phyloP scores from a whole-genome alignment of 345 rosid genomes.

The Salix caprea region DNA sequence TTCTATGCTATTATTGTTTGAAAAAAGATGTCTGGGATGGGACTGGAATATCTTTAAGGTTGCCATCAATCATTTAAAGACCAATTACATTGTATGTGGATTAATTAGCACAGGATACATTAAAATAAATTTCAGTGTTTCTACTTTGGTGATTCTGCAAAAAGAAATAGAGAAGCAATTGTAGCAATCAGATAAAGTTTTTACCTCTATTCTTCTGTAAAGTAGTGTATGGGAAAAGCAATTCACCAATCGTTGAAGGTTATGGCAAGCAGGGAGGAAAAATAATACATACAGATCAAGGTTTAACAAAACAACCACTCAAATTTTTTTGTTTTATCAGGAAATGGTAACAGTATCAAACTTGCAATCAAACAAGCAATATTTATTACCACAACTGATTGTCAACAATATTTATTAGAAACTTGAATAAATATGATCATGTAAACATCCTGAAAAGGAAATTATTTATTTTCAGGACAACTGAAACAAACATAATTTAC shows the following conservation, averaged over 20 bases:
- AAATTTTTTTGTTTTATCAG: background rate
- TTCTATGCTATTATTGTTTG: background rate
- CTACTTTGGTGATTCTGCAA: background rate
- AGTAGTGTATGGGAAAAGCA: background rate
- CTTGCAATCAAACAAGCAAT: background rate
- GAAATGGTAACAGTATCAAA: background rate
- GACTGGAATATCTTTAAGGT: background rate
- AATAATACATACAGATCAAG: background rate
- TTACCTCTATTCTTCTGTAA: background rate
- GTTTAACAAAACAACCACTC: background rate
- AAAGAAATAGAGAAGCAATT: background rate
- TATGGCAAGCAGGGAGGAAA: background rate
- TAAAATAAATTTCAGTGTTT: background rate
- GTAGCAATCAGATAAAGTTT: background rate
- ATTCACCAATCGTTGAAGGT: background rate
- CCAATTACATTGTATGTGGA: background rate
- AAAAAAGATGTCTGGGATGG: background rate
- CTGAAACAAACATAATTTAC: slow-evolving; percentile 32
- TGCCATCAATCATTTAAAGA: background rate
- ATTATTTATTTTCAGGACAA: background rate
- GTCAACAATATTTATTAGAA: background rate
- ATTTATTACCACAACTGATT: background rate
- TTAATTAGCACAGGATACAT: background rate
- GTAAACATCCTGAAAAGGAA: background rate
- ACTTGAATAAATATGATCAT: background rate